These are phyloP conservation scores for Lepidium sativum DNA, from an alignment of 345 rosid genomes.

Conservation along the genomic window DNA sequence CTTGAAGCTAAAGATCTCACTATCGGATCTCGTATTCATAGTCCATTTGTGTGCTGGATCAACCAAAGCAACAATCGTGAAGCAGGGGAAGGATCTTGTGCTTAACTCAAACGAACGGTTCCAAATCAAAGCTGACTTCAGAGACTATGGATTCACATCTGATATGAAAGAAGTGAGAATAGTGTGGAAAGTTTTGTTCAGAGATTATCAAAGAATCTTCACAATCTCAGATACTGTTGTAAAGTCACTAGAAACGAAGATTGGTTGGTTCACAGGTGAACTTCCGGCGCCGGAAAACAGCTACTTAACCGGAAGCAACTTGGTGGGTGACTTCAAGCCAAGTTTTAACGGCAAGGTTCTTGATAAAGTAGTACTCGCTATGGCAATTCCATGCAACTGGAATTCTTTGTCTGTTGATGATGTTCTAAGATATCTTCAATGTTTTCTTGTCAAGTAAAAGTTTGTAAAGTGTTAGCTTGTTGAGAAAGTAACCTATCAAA, in stretches of 20 bases:
- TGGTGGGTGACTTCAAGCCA: background rate
- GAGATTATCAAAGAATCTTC: background rate
- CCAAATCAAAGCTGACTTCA: constrained; percentile 7
- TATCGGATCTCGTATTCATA: constrained; percentile 11
- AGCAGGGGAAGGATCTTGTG: constrained; percentile 5
- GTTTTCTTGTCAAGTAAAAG: too few relatives aligned
- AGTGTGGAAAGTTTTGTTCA: background rate
- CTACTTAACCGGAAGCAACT: background rate
- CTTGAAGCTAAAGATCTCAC: background rate
- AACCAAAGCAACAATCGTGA: background rate
- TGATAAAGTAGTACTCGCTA: background rate
- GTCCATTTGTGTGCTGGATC: background rate
- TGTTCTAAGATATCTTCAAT: too few relatives aligned
- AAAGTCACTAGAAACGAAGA: background rate
- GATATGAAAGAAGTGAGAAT: background rate
- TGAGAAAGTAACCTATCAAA: too few relatives aligned
- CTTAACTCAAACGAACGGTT: background rate
- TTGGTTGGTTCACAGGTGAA: constrained; percentile 6
- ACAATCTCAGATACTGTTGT: background rate
- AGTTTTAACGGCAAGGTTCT: background rate
- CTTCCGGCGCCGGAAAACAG: background rate
- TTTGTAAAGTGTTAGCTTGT: too few relatives aligned
- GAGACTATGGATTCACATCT: background rate
- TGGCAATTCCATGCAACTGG: background rate
- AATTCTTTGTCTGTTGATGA: background rate